A percentile compares a stretch with the other conserved stretches of the same genome.
phyloP scores from a whole-genome alignment of 2,329 filamentous ascomycete species.

The Sclerotinia nivalis region DNA sequence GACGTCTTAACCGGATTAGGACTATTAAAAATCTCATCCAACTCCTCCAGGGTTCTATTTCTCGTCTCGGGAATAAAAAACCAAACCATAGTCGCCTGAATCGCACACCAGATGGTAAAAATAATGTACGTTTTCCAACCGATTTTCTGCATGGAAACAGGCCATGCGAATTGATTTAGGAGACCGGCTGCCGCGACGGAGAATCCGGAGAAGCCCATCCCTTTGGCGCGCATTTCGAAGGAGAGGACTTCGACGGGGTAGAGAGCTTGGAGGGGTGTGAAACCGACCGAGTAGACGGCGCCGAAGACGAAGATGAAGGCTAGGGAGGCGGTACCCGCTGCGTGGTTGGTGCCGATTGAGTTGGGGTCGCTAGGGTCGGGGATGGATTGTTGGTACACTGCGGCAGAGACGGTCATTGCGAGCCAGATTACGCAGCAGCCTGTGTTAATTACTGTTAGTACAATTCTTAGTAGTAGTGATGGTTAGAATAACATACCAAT shows the following conservation, averaged over 20 bases:
- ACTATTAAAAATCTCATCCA: slow-evolving; percentile 52
- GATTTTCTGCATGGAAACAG: slow-evolving; percentile 51
- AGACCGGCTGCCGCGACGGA: slow-evolving; percentile 46
- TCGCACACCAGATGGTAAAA: slow-evolving; percentile 49
- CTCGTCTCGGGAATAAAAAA: slow-evolving; percentile 54
- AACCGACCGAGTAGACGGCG: slow-evolving; percentile 52
- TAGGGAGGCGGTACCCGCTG: slow-evolving; percentile 46
- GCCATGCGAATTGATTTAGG: slow-evolving; percentile 50
- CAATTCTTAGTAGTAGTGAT: background rate
- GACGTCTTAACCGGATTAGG: slow-evolving; percentile 50
- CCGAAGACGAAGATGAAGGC: slow-evolving; percentile 58
- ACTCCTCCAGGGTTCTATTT: slow-evolving; percentile 54
- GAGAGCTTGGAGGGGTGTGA: slow-evolving; percentile 49
- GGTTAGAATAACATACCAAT: slow-evolving; percentile 36
- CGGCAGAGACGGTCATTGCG: slow-evolving; percentile 49
- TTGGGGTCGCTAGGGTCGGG: slow-evolving; percentile 21
- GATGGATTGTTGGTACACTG: slow-evolving; percentile 36
- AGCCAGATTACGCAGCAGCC: slow-evolving; percentile 52
- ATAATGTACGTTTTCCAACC: slow-evolving; percentile 57
- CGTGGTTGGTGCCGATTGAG: slow-evolving; percentile 33
- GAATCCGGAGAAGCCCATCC: slow-evolving; percentile 52
- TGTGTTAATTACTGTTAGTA: background rate
- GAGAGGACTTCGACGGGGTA: slow-evolving; percentile 56
- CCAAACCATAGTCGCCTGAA: slow-evolving; percentile 48
- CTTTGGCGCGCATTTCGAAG: slow-evolving; percentile 57